Evolutionary conservation across 1,139 yeast genomes (phyloP), one percentile per base, ranked within the genome.

Genomic region (Citeromyces hawaiiensis): DNA sequence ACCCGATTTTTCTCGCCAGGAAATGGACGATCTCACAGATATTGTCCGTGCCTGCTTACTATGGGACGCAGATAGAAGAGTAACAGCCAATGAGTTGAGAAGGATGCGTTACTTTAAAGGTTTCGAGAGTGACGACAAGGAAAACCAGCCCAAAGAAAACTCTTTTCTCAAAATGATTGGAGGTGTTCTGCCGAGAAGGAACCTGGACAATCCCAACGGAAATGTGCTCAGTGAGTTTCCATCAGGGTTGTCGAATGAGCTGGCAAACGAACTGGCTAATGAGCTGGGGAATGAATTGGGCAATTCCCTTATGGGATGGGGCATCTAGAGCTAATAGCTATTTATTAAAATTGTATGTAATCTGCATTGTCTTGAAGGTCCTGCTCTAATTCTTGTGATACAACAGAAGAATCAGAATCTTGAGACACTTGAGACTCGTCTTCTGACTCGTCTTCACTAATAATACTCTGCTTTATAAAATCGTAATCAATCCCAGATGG

Each of bases 61-160:
- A 10, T 80, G 91, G 91, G 72, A 79, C 52, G 87, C 88, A 1
- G 56, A 59, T 23, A 51, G 57, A 5, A 64, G 91, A 48, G 66
- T 71, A 1, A 64, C 67, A 40, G 76, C 68, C 3, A 61, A 59
- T 4, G 56, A 56, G 5, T 45, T 80, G 23, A 61, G 74, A 42
- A 40, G 59, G 11, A 62, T 72, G 70, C 59, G 69, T 0, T 82
- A 74, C 52, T 81, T 81, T 53, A 57, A 59, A 40, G 63, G 63
- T 16, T 64, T 76, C 30, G 54, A 63, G 3, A 43, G 41, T 17
- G 49, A 42, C 25, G 41, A 44, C 17, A 13, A 13, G 37, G 30
- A 14, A 17, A 36, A 16, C 31, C n/a, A 16, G 4, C 30, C 32
- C 11, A 11, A 13, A 35, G 25, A 4, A 6, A 17, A 14, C 17